Conservation (phyloP, 108 stramenopile species). For the Skeletonema menzelii region DNA sequence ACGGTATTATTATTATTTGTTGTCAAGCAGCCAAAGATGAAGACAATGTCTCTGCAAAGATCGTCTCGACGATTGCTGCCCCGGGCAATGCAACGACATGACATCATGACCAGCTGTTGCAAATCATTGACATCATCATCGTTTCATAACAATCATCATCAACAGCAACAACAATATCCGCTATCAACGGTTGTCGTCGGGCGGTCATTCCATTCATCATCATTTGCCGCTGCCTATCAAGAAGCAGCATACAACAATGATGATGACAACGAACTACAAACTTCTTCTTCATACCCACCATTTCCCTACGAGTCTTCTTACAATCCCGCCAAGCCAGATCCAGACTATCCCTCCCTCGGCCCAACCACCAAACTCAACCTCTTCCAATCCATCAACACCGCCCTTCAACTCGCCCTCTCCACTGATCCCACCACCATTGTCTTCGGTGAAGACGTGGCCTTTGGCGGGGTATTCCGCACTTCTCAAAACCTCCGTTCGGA, state of each 20-base stretch:
- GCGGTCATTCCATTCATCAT: not conserved
- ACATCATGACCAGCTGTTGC: too few relatives aligned
- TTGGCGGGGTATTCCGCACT: constrained; percentile 98
- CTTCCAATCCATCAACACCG: constrained; percentile 80
- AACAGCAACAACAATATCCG: not conserved
- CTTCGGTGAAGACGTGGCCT: constrained; percentile 98
- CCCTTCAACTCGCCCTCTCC: constrained; percentile 64
- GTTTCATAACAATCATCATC: not conserved
- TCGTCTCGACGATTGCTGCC: too few relatives aligned
- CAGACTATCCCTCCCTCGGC: constrained; percentile 26
- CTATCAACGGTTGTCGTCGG: not conserved
- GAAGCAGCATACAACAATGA: not conserved
- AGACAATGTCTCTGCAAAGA: too few relatives aligned
- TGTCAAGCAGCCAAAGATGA: too few relatives aligned
- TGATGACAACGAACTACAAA: not conserved
- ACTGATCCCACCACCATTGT: constrained; percentile 79
- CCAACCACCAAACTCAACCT: constrained; percentile 57
- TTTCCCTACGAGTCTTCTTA: not conserved
- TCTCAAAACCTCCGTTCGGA: constrained; percentile 63
- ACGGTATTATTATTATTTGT: too few relatives aligned
- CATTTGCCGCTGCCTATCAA: not conserved
- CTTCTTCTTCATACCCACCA: too few relatives aligned
- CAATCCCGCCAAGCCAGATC: constrained; percentile 2
- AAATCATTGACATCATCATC: too few relatives aligned
- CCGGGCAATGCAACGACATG: too few relatives aligned